Evolutionary conservation across 805 yeast genomes (phyloP), one percentile per base, ranked within the genome.

Genomic region (Suhomyces prunicola): DNA sequence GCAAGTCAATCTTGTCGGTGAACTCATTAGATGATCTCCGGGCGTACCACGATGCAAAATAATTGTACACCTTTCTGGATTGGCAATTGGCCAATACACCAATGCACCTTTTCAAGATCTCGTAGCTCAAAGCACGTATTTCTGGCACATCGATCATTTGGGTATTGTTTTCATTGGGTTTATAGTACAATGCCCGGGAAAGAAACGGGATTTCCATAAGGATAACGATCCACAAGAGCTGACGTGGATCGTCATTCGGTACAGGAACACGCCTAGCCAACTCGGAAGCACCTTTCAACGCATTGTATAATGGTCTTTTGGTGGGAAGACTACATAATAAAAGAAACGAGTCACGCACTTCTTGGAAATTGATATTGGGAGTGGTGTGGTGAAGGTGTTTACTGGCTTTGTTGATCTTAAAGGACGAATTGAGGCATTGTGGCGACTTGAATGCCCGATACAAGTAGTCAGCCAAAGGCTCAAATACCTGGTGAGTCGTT

Each of bases 141-240:
- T 83, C 88, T 0, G 81, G 78, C 0, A 79, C 69, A 26, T 79
- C 78, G 12, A 66, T 59, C 74, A 72, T 71, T 58, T 55, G 54
- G 6, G 23, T 39, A 9, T n/a, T 52, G 53, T 29, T 26, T 44
- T 61, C 10, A 50, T 60, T 58, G 22, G 58, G 63, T 50, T 56
- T 68, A 45, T 76, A 66, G 4, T 83, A 68, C 50, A 75, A 59
- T 8, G 86, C 78, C 22, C 76, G 70, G 6, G 78, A 69, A 6
- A 88, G 66, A 5, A 80, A 73, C 0, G 97, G 97, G 29, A 86
- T 81, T 54, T 88, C 92, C 49, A 87, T 67, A 10, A 89, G 68
- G 3, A 89, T 81, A 15, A 89, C 67, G 1, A 89, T 59, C 86
- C 90, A 88, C 44, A 73, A 65, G 27, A 84, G 65, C 19, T 80